Evolutionary conservation across 208 protist species (phyloP).

Genomic region (Endotrypanum monterogeii): DNA sequence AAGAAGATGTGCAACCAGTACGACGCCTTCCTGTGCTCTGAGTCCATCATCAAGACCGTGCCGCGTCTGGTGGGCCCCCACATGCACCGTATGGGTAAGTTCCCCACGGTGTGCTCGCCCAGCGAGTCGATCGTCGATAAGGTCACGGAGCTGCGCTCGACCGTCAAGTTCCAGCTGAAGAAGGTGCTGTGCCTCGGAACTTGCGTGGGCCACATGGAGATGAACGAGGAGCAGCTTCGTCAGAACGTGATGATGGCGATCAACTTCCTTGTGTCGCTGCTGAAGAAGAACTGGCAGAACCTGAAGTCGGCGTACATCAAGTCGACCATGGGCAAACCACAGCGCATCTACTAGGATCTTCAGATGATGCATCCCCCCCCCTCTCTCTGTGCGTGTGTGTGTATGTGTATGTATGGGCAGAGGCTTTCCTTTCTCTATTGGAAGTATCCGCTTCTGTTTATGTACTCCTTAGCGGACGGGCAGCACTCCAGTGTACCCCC

Average conservation of each 20-base stretch:
- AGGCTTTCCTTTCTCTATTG: too few species aligned
- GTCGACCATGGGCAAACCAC: conserved; percentile 98
- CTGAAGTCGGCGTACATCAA: conserved; percentile 99
- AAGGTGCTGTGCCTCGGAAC: conserved; percentile 98
- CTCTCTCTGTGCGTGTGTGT: too few species aligned
- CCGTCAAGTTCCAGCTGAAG: conserved; percentile 99
- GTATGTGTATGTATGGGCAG: neutral
- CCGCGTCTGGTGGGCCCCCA: conserved; percentile 95
- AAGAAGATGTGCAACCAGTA: conserved; percentile 99
- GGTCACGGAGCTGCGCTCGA: conserved; percentile 94
- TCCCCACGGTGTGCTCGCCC: conserved; percentile 96
- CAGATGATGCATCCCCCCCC: neutral
- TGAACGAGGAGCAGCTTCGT: conserved; percentile 95
- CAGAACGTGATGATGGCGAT: conserved; percentile 97
- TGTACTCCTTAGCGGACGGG: neutral
- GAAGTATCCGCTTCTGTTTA: neutral
- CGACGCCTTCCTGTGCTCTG: conserved; percentile 97
- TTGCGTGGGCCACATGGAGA: conserved; percentile 97
- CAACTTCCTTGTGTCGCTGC: conserved; percentile 99
- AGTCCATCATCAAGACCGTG: conserved; percentile 98
- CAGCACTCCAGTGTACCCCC: too few species aligned
- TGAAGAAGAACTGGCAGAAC: conserved; percentile 99
- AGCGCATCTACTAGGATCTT: conserved; percentile 96
- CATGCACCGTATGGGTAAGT: conserved; percentile 99
- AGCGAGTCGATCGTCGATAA: conserved; percentile 95